Evolutionary conservation across 768 basidiomycete species (phyloP).

Genomic region (Boletus eberwhitei): DNA sequence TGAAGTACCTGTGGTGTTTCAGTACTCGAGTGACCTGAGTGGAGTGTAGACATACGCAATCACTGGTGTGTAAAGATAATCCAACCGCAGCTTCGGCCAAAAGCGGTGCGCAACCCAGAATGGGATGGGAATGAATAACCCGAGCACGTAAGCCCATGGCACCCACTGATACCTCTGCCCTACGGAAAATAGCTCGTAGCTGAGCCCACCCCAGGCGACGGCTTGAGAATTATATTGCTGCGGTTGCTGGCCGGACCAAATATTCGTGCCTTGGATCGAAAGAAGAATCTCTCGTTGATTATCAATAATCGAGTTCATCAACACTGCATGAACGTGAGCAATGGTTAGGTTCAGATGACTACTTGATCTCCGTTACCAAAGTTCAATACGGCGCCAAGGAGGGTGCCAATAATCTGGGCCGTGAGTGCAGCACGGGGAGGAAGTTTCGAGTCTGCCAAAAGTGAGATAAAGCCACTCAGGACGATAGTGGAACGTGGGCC

Average conservation of each 20-base stretch:
- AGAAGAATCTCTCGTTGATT: constrained; percentile 51
- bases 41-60: constrained; percentile 19
- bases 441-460: constrained; percentile 49
- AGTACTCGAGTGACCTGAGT: background rate
- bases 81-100: constrained; percentile 31
- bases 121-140: constrained; percentile 38
- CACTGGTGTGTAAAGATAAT: constrained; percentile 34
- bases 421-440: constrained; percentile 65
- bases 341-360: constrained; percentile 44
- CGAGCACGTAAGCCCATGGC: constrained; percentile 35
- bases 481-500: background rate
- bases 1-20: constrained; percentile 31
- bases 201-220: constrained; percentile 42
- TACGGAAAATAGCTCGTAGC: constrained; percentile 32
- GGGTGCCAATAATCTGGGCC: constrained; percentile 46
- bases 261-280: constrained; percentile 49
- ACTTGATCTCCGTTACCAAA: constrained; percentile 51
- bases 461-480: constrained; percentile 37
- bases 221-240: constrained; percentile 34
- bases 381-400: constrained; percentile 34
- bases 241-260: constrained; percentile 32
- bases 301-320: constrained; percentile 58
- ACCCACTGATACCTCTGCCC: constrained; percentile 39
- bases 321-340: constrained; percentile 21
- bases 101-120: constrained; percentile 39